Evolutionary conservation across 192 early-diverging fungal species (phyloP), one percentile per base, ranked within the genome.

Genomic region (Backusella mclennaniae): DNA sequence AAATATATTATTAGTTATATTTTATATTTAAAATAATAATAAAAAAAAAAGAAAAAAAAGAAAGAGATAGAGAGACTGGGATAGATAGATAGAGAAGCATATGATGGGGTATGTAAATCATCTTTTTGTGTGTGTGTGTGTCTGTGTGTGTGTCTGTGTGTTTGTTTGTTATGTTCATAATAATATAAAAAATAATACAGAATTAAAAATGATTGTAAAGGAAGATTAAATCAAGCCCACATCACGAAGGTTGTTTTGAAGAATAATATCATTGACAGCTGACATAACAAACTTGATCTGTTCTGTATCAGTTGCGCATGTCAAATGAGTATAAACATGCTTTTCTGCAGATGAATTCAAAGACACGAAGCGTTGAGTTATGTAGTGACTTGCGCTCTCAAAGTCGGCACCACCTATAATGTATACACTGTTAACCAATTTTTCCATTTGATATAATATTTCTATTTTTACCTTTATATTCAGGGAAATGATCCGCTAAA

Each of bases 231-330:
- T 79, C 68, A 95, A 82, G 53, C 94, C 94, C 76, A 87, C 87
- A 78, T 94, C 88, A 67, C 93, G 88, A 35, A 95, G 79, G 84
- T 95, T 95, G 68, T 85, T 87, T 79, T 95, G 94, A 76, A 95
- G 94, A 85, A 95, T 92, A 80, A 95, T 94, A 80, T 95, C 94
- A 78, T 94, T 95, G 70, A 95, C 92, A 26, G 93, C 93, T 4
- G 93, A 91, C 93, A 95, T 95, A 72, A 95, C 93, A 80, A 95
- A 95, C 82, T 91, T 93, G 74, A 95, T 93, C 85, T 95, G 93
- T 63, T 85, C 87, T 6, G 93, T 95, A 82, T 95, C 93, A 0
- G 93, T 95, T 12, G 93, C 93, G 77, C 93, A 95, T 2, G 93
- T 95, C 75, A 94, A 93, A 82, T 95, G 93, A 67, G 93, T 91